Evolutionary conservation across 257 asterid species (phyloP), one percentile per base, ranked within the genome.

Genomic region (Nicotiana knightiana): DNA sequence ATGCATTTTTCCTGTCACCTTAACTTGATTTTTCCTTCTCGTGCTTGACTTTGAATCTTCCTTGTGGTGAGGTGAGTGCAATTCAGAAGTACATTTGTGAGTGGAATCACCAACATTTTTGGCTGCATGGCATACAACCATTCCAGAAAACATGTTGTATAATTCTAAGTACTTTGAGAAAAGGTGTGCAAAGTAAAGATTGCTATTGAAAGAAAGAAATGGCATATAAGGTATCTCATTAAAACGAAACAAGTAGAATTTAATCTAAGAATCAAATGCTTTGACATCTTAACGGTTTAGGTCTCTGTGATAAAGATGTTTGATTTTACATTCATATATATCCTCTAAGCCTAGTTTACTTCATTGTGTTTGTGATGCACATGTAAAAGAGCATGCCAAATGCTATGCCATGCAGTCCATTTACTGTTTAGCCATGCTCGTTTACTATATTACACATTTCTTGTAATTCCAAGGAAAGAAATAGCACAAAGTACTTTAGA

Each of bases 61-160:
- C 88, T 80, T 70, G 77, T 33, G 80, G 55, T 17, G 75, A 39
- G 87, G 39, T 46, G 66, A 37, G 12, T 68, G 55, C 30, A 83
- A 73, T 63, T 85, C 94, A 90, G 92, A 57, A 51, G 39, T 66
- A 64, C 13, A 13, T 46, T 71, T 46, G 61, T 71, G 61, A 71
- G 37, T 46, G 64, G 18, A 16, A 68, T 55, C 48, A 57, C 39
- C 48, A 53, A 67, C 81, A 64, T 6, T 39, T 26, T 28, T 71
- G 43, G 59, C 35, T 54, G 83, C 61, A 39, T 57, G 28, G 24
- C 21, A 39, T 18, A 53, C 39, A 73, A 54, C 9, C 11, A 81
- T 18, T 51, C 43, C 21, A 46, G 55, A 13, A 73, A 70, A 54
- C n/a, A 32, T n/a, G 77, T 57, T 24, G 11, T 5, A 28, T 6